Percentiles rank a stretch among this genome's conserved stretches.
These are phyloP conservation scores for Bolboschoenoplectus hybrid DNA, from an alignment of 202 grass and related monocot species.

Conservation along the genomic window DNA sequence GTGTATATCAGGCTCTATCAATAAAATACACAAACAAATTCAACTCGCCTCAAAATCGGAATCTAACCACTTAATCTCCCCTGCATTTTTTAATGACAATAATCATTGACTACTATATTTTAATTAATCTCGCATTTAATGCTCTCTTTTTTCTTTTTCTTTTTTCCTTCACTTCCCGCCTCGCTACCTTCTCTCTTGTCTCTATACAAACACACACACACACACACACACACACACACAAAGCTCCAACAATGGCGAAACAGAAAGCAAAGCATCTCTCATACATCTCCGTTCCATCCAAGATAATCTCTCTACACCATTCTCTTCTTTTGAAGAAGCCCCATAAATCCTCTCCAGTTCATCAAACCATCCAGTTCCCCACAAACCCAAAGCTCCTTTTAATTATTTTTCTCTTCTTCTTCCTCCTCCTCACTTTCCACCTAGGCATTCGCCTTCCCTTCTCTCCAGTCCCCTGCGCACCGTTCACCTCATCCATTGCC, in stretches of 20 bases:
- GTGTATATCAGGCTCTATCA: too few relatives aligned
- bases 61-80: neutral
- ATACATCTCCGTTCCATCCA: constrained; percentile 47
- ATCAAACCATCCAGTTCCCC: neutral
- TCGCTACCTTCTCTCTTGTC: neutral
- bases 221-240: neutral
- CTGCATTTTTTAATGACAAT: neutral
- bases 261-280: constrained; percentile 40
- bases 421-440: constrained; percentile 40
- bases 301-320: constrained; percentile 38
- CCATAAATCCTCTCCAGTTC: constrained; percentile 30
- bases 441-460: constrained; percentile 46
- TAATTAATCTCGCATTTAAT: constrained; percentile 36
- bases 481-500: neutral
- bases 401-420: constrained; percentile 27
- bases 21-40: neutral
- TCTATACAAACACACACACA: neutral
- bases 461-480: constrained; percentile 37
- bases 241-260: constrained; percentile 39
- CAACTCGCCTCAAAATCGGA: constrained; percentile 3
- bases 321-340: constrained; percentile 37
- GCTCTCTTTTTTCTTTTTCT: neutral
- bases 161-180: constrained; percentile 29
- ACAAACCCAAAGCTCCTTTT: neutral
- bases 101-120: constrained; percentile 24